Conservation (phyloP, 2,329 filamentous ascomycete genomes). For the Phaeosphaeria sp. region DNA sequence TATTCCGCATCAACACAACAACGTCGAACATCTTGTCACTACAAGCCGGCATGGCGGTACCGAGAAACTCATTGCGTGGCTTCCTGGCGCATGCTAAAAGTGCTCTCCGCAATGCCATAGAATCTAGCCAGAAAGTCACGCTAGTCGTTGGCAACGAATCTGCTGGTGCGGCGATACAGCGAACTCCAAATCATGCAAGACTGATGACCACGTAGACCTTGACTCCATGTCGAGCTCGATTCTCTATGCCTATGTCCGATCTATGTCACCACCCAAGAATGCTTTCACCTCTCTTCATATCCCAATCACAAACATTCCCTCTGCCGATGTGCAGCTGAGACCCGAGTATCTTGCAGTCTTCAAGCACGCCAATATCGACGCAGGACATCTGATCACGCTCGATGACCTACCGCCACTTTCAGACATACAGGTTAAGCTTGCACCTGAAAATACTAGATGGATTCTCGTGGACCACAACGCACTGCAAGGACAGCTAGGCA, state of each 20-base stretch:
- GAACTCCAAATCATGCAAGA: slow-evolving; percentile 1
- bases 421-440: slow-evolving; percentile 56
- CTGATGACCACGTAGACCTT: slow-evolving; percentile 64
- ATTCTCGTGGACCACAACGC: slow-evolving; percentile 82
- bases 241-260: slow-evolving; percentile 76
- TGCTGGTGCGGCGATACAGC: slow-evolving; percentile 46
- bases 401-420: slow-evolving; percentile 63
- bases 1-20: neutral
- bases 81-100: slow-evolving; percentile 56
- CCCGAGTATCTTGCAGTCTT: slow-evolving; percentile 75
- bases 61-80: slow-evolving; percentile 54
- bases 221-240: slow-evolving; percentile 80
- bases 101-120: slow-evolving; percentile 50
- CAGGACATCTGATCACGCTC: slow-evolving; percentile 70
- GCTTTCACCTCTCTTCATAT: slow-evolving; percentile 65
- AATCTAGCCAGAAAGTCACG: slow-evolving; percentile 51
- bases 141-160: slow-evolving; percentile 63
- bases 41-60: slow-evolving; percentile 46
- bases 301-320: slow-evolving; percentile 74
- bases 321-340: slow-evolving; percentile 72
- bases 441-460: slow-evolving; percentile 68
- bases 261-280: slow-evolving; percentile 58
- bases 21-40: slow-evolving; percentile 15
- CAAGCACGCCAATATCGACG: slow-evolving; percentile 63
- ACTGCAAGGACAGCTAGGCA: slow-evolving; percentile 67